These are phyloP conservation scores for Clavispora asparagi DNA, from an alignment of 805 yeast species.

Conservation along the genomic window DNA sequence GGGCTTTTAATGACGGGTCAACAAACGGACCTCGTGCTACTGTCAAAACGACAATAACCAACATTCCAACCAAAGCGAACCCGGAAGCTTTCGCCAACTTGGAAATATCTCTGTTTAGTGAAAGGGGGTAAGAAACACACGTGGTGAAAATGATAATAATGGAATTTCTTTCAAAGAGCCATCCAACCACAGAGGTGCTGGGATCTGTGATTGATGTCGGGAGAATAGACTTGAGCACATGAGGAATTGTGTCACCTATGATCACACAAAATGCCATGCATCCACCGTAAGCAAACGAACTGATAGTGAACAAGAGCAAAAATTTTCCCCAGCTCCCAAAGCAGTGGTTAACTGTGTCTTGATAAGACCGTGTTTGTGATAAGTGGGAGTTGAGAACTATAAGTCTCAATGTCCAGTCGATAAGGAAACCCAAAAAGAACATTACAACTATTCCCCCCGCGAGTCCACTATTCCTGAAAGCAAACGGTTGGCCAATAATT, in stretches of 20 bases:
- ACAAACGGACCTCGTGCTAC: constrained; percentile 67
- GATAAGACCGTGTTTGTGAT: constrained; percentile 73
- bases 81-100: constrained; percentile 83
- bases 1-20: constrained; percentile 43
- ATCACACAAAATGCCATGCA: constrained; percentile 90
- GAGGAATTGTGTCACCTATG: constrained; percentile 93
- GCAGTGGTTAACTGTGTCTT: constrained; percentile 75
- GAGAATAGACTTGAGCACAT: constrained; percentile 67
- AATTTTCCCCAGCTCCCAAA: constrained; percentile 71
- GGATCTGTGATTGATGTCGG: constrained; percentile 35
- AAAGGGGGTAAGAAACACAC: constrained; percentile 76
- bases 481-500: constrained; percentile 89
- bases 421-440: constrained; percentile 55
- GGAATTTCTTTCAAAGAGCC: constrained; percentile 62
- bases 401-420: constrained; percentile 82
- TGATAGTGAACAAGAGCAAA: constrained; percentile 67
- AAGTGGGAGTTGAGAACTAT: constrained; percentile 79
- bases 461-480: constrained; percentile 75
- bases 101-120: constrained; percentile 75
- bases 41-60: constrained; percentile 68
- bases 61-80: constrained; percentile 81
- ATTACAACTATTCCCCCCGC: constrained; percentile 65
- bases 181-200: constrained; percentile 30
- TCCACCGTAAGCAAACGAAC: constrained; percentile 91
- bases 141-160: constrained; percentile 66